A percentile compares a stretch with the other conserved stretches of the same genome.
These are phyloP conservation scores for Shiraia bambusicola DNA, from an alignment of 2,329 filamentous ascomycete genomes.

Conservation along the genomic window DNA sequence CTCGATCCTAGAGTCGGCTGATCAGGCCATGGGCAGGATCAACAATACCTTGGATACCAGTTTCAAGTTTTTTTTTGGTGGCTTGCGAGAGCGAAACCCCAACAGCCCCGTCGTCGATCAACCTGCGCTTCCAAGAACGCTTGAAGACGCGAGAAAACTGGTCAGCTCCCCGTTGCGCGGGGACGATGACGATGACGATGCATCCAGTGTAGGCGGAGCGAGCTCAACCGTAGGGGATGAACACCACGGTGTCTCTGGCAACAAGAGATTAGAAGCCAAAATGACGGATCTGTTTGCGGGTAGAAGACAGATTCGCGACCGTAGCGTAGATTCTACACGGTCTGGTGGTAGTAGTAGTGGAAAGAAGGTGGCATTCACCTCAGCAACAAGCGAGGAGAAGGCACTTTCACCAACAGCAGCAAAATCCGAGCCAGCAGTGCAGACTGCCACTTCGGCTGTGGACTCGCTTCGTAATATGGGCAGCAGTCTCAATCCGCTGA, in stretches of 20 bases:
- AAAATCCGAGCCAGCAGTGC: slow-evolving; percentile 30
- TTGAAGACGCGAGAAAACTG: slow-evolving; percentile 89
- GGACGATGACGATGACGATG: slow-evolving; percentile 54
- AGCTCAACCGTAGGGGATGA: slow-evolving; percentile 54
- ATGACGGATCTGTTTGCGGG: slow-evolving; percentile 72
- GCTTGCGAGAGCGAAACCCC: slow-evolving; percentile 68
- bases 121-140: slow-evolving; percentile 73
- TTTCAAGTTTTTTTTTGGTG: slow-evolving; percentile 89
- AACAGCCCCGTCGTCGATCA: slow-evolving; percentile 33
- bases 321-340: slow-evolving; percentile 71
- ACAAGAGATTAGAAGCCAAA: slow-evolving; percentile 54
- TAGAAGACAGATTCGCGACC: slow-evolving; percentile 64
- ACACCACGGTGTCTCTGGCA: slow-evolving; percentile 24
- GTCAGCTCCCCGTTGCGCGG: slow-evolving; percentile 68
- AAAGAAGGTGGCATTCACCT: slow-evolving; percentile 57
- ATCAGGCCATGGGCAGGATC: slow-evolving; percentile 89
- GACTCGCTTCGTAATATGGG: slow-evolving; percentile 82
- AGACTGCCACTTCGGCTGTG: slow-evolving; percentile 60
- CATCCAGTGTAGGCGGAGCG: slow-evolving; percentile 51
- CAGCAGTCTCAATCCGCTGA: slow-evolving; percentile 80
- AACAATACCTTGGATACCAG: slow-evolving; percentile 87
- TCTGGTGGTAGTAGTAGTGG: slow-evolving; percentile 64
- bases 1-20: slow-evolving; percentile 74
- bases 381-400: slow-evolving; percentile 30
- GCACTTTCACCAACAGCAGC: slow-evolving; percentile 17